Conservation (phyloP, 805 yeast species). For the Saccharomycopsis fodiens region DNA sequence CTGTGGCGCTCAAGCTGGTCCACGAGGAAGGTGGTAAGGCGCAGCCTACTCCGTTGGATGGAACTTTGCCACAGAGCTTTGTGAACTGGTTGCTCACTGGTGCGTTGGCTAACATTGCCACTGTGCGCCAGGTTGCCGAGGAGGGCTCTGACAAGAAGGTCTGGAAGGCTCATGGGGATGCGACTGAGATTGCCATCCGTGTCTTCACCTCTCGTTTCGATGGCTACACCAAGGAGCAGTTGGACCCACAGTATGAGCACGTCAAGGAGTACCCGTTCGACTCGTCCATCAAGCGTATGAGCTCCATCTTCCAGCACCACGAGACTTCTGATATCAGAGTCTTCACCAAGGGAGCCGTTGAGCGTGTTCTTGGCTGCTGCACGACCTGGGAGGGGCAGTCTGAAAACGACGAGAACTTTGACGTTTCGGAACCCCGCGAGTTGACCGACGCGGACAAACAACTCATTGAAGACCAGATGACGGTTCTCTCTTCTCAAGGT, state of each 20-base stretch:
- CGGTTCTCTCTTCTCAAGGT: slow-evolving; percentile 54
- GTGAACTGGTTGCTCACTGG: slow-evolving; percentile 55
- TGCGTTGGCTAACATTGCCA: slow-evolving; percentile 74
- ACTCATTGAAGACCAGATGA: slow-evolving; percentile 47
- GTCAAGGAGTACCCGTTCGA: slow-evolving; percentile 68
- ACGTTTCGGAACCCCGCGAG: slow-evolving; percentile 26
- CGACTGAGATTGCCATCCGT: slow-evolving; percentile 84
- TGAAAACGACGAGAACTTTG: slow-evolving; percentile 15
- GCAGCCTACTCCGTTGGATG: slow-evolving; percentile 15
- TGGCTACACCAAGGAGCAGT: slow-evolving; percentile 37
- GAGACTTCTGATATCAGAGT: slow-evolving; percentile 27
- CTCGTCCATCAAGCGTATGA: slow-evolving; percentile 66
- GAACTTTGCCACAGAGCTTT: slow-evolving; percentile 26
- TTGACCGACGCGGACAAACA: slow-evolving; percentile 35
- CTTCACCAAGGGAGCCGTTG: slow-evolving; percentile 72
- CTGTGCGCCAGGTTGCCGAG: slow-evolving; percentile 41
- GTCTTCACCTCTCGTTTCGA: slow-evolving; percentile 60
- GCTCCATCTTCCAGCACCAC: slow-evolving; percentile 42
- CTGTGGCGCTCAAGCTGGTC: slow-evolving; percentile 32
- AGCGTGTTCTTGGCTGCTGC: slow-evolving; percentile 54
- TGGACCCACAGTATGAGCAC: slow-evolving; percentile 37
- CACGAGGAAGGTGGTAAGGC: slow-evolving; percentile 28
- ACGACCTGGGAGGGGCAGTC: slow-evolving; percentile 39
- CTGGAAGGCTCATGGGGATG: slow-evolving; percentile 84
- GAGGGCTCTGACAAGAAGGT: slow-evolving; percentile 34